Percentiles rank a stretch among this genome's conserved stretches.
phyloP scores from a whole-genome alignment of 768 basidiomycete genomes.

The Rhizopogon sp. region DNA sequence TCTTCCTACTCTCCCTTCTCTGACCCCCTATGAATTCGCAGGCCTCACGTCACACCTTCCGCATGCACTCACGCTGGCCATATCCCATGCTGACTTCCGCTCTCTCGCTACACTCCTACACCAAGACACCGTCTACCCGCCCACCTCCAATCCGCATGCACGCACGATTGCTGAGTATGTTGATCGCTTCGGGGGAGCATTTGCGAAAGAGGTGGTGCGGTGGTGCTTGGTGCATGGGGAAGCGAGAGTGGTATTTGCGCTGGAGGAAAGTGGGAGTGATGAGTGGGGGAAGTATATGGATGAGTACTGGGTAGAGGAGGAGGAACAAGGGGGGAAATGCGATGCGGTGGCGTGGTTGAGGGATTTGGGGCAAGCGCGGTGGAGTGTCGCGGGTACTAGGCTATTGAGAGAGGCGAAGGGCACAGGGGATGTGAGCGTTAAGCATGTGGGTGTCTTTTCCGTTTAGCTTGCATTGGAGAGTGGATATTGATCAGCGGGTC shows the following conservation, averaged over 20 bases:
- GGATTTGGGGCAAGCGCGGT: slow-evolving; percentile 67
- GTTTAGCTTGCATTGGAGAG: background rate
- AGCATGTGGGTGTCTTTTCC: slow-evolving; percentile 56
- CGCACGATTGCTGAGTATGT: slow-evolving; percentile 67
- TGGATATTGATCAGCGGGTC: slow-evolving; percentile 3
- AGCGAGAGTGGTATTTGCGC: slow-evolving; percentile 74
- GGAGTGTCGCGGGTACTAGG: slow-evolving; percentile 57
- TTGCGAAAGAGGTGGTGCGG: slow-evolving; percentile 84
- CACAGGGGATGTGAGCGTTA: slow-evolving; percentile 57
- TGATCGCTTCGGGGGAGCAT: slow-evolving; percentile 73
- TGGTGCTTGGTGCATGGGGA: slow-evolving; percentile 94
- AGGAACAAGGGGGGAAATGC: slow-evolving; percentile 39
- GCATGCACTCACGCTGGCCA: slow-evolving; percentile 78
- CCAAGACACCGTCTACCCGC: slow-evolving; percentile 56
- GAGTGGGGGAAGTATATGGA: slow-evolving; percentile 61
- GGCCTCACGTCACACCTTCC: slow-evolving; percentile 62
- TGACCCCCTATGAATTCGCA: slow-evolving; percentile 21
- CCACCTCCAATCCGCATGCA: slow-evolving; percentile 59
- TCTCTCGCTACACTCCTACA: slow-evolving; percentile 84
- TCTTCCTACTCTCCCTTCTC: background rate
- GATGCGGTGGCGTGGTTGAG: slow-evolving; percentile 82
- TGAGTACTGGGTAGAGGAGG: slow-evolving; percentile 50
- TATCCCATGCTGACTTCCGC: slow-evolving; percentile 80
- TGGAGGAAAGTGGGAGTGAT: slow-evolving; percentile 39
- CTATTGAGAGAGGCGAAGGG: slow-evolving; percentile 57